Conservation (phyloP, 2,329 filamentous ascomycete genomes). For the Phaeosphaeriaceae sp. region DNA sequence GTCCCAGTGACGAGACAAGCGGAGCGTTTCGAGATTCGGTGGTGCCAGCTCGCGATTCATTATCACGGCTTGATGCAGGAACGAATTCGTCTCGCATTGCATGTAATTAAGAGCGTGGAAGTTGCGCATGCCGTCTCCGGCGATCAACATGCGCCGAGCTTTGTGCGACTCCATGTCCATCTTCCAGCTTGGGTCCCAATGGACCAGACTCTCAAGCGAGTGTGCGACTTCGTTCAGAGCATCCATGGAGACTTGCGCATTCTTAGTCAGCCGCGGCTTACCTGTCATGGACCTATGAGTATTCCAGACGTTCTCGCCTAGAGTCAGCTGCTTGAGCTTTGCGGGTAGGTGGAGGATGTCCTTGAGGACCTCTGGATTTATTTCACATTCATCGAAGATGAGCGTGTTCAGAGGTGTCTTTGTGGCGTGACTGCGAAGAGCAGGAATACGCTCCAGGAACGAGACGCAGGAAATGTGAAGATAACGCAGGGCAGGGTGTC, state of each 20-base stretch:
- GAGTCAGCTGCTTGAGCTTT: conserved; percentile 36
- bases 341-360: conserved; percentile 38
- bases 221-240: conserved; percentile 39
- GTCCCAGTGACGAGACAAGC: conserved; percentile 31
- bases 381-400: conserved; percentile 45
- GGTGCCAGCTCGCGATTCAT: conserved; percentile 36
- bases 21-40: conserved; percentile 36
- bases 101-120: conserved; percentile 38
- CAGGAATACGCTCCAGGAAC: conserved; percentile 25
- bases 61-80: conserved; percentile 36
- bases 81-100: conserved; percentile 40
- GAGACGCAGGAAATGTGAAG: conserved; percentile 43
- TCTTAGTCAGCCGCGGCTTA: conserved; percentile 22
- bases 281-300: conserved; percentile 15
- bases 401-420: conserved; percentile 41
- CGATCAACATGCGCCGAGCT: conserved; percentile 18
- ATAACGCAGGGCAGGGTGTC: conserved; percentile 40
- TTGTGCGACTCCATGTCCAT: conserved; percentile 16
- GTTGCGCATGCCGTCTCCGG: conserved; percentile 39
- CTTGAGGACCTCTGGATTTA: conserved; percentile 29
- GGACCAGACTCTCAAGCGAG: conserved; percentile 38
- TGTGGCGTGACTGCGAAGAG: conserved; percentile 24
- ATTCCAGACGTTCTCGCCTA: conserved; percentile 45
- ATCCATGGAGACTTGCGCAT: conserved; percentile 24
- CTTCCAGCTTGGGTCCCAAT: conserved; percentile 35